These are phyloP conservation scores for Crithidia thermophila DNA, from an alignment of 208 protist species.

Conservation along the genomic window DNA sequence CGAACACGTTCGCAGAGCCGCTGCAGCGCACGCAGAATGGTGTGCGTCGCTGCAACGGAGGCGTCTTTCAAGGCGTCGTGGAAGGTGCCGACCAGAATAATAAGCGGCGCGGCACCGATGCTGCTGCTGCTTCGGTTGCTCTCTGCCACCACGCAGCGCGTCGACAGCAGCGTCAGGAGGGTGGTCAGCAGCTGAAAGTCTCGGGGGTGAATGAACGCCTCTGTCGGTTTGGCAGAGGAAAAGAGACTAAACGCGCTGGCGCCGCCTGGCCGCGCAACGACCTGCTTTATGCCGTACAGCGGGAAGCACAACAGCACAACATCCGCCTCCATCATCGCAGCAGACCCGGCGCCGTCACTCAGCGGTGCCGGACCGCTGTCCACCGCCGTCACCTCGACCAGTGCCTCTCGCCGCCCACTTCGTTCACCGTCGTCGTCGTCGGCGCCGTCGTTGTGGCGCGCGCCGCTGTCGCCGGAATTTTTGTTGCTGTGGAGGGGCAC, in stretches of 20 bases:
- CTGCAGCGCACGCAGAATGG: conserved; percentile 19
- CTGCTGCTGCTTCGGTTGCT: no score
- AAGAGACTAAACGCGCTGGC: neutral
- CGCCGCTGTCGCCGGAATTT: neutral
- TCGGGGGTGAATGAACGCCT: conserved; percentile 17
- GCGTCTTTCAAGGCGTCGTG: conserved; percentile 25
- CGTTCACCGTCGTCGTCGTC: neutral
- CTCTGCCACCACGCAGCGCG: no score
- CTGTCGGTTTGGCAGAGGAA: conserved; percentile 5
- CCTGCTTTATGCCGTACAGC: conserved; percentile 23
- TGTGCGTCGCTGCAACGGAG: conserved; percentile 20
- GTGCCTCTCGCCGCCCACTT: neutral
- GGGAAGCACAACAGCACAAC: conserved; percentile 19
- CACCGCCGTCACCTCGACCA: conserved; percentile 19
- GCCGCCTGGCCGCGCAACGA: neutral
- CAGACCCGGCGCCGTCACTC: neutral
- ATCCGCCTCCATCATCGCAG: conserved; percentile 17
- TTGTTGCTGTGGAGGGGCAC: neutral
- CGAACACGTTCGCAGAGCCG: conserved; percentile 2
- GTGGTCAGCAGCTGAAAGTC: conserved; percentile 13
- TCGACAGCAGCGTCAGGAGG: conserved; percentile 12
- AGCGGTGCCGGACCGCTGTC: conserved; percentile 23
- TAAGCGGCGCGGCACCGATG: neutral
- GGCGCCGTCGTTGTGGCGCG: neutral
- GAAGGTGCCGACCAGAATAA: conserved; percentile 23